Evolutionary conservation across 805 yeast genomes (phyloP), one percentile per base, ranked within the genome.

Genomic region (Nakazawaea siamensis): DNA sequence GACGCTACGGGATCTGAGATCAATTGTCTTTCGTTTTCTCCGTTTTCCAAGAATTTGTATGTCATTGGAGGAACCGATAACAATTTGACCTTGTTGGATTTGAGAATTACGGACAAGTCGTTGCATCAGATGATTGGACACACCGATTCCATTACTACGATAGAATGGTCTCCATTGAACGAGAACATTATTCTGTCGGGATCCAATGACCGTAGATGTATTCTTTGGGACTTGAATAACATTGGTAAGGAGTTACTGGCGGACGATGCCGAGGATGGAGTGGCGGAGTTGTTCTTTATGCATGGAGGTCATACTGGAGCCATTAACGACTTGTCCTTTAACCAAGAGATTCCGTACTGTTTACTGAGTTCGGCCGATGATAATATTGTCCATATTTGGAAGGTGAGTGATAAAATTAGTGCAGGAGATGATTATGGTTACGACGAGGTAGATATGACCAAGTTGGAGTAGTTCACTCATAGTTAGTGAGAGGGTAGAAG

Each of bases 251-350:
- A 85, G 50, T 94, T 84, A 54, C 68, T 68, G 11, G 87, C 76
- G 45, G 95, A 85, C 45, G 95, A 86, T 51, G 82, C 86, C 20
- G 94, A 82, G 44, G 96, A 86, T 49, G 96, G 94, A 26, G 81
- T 81, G 18, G 90, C 95, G 4, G 96, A 86, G 54, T 58, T 86
- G 24, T 63, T 85, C 47, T 81, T 85, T 87, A 81, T 86, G 79
- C 95, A 86, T 52, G 94, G 94, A 25, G 95, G 95, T 15, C 95
- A 86, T 51, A 78, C 87, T 14, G 80, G 85, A 13, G 66, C 80
- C 5, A 78, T 83, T 13, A 76, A 78, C 28, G 94, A 83, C 52
- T 64, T 83, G 44, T 69, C 76, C 23, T 77, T 84, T 66, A 80
- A 77, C 49, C 76, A 78, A 5, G 73, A 65, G 45, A 66, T 76